Conservation (phyloP, 2,329 filamentous ascomycete genomes). For the Didymella pomorum region DNA sequence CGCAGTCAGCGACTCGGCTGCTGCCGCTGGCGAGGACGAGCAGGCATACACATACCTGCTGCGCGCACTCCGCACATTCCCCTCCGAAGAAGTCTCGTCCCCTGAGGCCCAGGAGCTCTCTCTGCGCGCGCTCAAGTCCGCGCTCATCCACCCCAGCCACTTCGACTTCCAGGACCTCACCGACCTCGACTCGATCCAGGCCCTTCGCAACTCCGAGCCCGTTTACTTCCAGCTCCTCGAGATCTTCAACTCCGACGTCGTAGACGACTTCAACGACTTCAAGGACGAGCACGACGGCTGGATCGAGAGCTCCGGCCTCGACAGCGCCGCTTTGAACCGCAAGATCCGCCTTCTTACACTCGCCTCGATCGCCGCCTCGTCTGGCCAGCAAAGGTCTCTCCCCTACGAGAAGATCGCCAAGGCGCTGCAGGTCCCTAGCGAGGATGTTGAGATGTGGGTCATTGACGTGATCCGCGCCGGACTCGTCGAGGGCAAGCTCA, state of each 20-base stretch:
- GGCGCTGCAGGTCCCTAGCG: slow-evolving; percentile 80
- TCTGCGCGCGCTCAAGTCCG: slow-evolving; percentile 70
- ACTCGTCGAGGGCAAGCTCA: slow-evolving; percentile 94
- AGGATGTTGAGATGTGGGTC: slow-evolving; percentile 97
- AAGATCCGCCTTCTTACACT: slow-evolving; percentile 98
- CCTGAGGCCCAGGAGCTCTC: slow-evolving; percentile 66
- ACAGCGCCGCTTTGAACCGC: slow-evolving; percentile 78
- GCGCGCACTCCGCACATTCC: slow-evolving; percentile 79
- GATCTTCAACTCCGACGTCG: slow-evolving; percentile 91
- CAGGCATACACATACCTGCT: slow-evolving; percentile 77
- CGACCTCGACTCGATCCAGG: slow-evolving; percentile 79
- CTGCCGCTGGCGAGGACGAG: slow-evolving; percentile 78
- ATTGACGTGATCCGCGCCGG: slow-evolving; percentile 97
- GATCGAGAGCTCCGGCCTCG: slow-evolving; percentile 76
- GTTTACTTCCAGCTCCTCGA: slow-evolving; percentile 91
- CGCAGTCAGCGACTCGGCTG: slow-evolving; percentile 80
- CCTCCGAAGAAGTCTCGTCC: slow-evolving; percentile 63
- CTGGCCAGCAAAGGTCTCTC: slow-evolving; percentile 79
- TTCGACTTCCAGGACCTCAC: slow-evolving; percentile 79
- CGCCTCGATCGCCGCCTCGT: slow-evolving; percentile 84
- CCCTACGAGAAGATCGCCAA: slow-evolving; percentile 86
- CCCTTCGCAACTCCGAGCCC: slow-evolving; percentile 82
- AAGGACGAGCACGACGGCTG: slow-evolving; percentile 88
- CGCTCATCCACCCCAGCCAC: slow-evolving; percentile 70
- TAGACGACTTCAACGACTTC: slow-evolving; percentile 97